phyloP scores from a whole-genome alignment of 106 monocot species.

The Dioscorea dumetorum region DNA sequence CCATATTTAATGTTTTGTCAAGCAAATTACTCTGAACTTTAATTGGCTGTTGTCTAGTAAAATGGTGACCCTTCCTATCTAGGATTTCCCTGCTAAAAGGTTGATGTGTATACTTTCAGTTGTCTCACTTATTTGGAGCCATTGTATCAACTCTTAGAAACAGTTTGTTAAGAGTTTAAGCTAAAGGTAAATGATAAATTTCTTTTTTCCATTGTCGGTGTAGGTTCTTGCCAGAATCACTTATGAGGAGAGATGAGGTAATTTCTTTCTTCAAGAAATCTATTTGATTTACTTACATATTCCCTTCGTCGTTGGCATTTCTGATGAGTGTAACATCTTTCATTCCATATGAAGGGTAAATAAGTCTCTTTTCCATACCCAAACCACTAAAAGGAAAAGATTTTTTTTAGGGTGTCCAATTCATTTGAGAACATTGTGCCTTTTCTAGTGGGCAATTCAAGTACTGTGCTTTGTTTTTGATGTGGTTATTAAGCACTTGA shows the following conservation, averaged over 20 bases:
- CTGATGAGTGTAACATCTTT: not conserved
- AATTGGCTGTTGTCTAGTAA: not conserved
- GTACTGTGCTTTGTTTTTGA: not conserved
- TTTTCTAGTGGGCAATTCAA: not conserved
- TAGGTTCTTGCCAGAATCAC: slow-evolving; percentile 31
- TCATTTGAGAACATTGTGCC: not conserved
- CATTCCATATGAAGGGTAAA: too few relatives aligned
- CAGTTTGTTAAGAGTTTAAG: too few relatives aligned
- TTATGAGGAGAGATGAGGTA: slow-evolving; percentile 28
- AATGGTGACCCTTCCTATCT: too few relatives aligned
- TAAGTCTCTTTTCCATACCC: too few relatives aligned
- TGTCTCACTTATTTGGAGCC: not conserved
- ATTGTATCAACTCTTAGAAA: not conserved
- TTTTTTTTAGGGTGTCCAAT: too few relatives aligned
- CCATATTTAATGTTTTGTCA: not conserved
- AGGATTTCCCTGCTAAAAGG: not conserved
- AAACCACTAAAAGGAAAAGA: too few relatives aligned
- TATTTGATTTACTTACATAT: not conserved
- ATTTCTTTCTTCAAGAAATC: not conserved
- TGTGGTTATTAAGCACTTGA: not conserved
- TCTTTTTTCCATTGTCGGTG: slow-evolving; percentile 11
- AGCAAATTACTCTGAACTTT: not conserved
- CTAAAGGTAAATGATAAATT: not conserved
- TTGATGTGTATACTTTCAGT: not conserved
- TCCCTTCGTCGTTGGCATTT: not conserved